A percentile compares a stretch with the other conserved stretches of the same genome.
Evolutionary conservation across 495 filamentous ascomycete genomes (phyloP).

Genomic region (Penicillium longicatenatum): DNA sequence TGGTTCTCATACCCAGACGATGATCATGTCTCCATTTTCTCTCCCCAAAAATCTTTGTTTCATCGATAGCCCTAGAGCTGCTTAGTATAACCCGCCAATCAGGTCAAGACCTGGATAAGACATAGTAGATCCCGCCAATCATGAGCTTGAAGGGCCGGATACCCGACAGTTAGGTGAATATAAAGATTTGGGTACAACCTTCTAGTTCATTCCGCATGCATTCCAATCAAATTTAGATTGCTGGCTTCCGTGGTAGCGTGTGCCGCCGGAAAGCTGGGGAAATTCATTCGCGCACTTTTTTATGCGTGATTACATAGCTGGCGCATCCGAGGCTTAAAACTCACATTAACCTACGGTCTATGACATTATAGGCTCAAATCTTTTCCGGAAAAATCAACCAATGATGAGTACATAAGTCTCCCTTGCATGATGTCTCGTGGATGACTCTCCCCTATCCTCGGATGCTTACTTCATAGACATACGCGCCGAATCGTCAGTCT

Average conservation of each 20-base stretch:
- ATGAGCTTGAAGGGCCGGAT: not conserved
- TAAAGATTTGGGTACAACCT: not conserved
- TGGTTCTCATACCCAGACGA: not conserved
- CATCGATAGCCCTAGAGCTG: not conserved
- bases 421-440: not conserved
- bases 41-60: not conserved
- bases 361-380: not conserved
- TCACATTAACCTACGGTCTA: not conserved
- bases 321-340: not conserved
- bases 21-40: not conserved
- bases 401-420: not conserved
- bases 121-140: slow-evolving; percentile 3
- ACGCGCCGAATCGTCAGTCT: not conserved
- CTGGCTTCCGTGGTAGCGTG: not conserved
- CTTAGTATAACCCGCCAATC: not conserved
- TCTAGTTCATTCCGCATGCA: slow-evolving; percentile 4
- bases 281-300: not conserved
- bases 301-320: not conserved
- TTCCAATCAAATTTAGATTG: not conserved
- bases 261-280: not conserved
- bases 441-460: not conserved
- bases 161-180: not conserved
- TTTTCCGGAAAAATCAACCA: not conserved
- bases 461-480: not conserved
- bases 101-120: not conserved